Base-by-base conservation (phyloP, 495 filamentous ascomycete genomes). In the Tuber microsphaerosporum region DNA sequence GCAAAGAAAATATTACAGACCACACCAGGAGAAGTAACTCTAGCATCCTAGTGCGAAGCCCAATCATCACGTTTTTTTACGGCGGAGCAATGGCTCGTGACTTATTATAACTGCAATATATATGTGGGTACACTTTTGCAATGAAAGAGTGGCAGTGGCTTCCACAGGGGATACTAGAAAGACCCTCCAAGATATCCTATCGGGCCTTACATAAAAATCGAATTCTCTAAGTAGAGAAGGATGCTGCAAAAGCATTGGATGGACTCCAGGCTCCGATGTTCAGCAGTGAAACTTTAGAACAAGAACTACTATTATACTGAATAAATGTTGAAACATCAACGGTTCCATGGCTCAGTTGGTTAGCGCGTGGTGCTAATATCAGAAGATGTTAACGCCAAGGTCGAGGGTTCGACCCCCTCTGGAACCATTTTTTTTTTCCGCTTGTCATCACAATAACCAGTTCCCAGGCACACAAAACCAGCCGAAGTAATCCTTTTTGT, bases 331-430 rank as follows among this genome's bases (percentile, higher is more conserved):
- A 34, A 65, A 34, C 56, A 65, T 19, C 42, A 75, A 9, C 12
- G 75, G 65, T 76, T 75, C 75, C 75, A 76, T 76, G 75, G 71
- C 75, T 76, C 75, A 76, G 75, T 76, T 76, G 75, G 75, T 76
- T 76, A 75, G 74, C 71, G 74, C 74, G 74, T 75, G 74, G 74
- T 73, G 75, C 75, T 74, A 71, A 76, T 76, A 76, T 76, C 44
- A 9, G 14, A 8, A 46, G 75, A 77, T 77, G 75, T 70, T 76
- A 56, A 76, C 75, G 73, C 75, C 75, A 76, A 76, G 75, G 75
- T 76, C 75, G 75, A 76, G 75, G 75, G 75, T 76, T 76, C 73
- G 73, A 77, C 75, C 75, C 75, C 75, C 75, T 77, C 75, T 77
- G 74, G 75, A 76, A 77, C 75, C 68, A 77, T 65, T 26, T 61